These are phyloP conservation scores for Raffaelea ambrosiae DNA, from an alignment of 2,329 filamentous ascomycete species.

Conservation along the genomic window DNA sequence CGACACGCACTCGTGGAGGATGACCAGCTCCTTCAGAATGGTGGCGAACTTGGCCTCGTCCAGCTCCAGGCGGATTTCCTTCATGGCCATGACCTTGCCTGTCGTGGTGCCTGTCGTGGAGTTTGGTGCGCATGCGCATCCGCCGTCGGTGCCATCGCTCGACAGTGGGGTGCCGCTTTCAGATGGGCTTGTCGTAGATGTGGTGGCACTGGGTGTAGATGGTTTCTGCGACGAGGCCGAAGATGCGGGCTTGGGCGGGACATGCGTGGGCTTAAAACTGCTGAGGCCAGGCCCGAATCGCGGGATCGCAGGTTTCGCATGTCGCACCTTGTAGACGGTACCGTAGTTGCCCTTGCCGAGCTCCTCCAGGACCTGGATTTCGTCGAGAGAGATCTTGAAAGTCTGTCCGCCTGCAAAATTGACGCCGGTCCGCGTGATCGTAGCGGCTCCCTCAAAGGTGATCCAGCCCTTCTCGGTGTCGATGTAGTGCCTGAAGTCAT, in stretches of 20 bases:
- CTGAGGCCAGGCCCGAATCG: slow-evolving; percentile 52
- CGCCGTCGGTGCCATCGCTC: no score
- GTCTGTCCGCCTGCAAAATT: slow-evolving; percentile 84
- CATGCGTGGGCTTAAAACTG: slow-evolving; percentile 28
- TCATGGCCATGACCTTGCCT: slow-evolving; percentile 95
- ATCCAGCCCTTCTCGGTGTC: slow-evolving; percentile 87
- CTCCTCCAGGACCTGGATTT: slow-evolving; percentile 88
- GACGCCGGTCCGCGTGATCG: slow-evolving; percentile 81
- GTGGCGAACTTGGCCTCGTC: slow-evolving; percentile 95
- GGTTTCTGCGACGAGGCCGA: slow-evolving; percentile 6
- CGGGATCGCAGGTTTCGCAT: slow-evolving; percentile 57
- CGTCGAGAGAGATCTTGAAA: slow-evolving; percentile 91
- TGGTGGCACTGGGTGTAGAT: slow-evolving; percentile 20
- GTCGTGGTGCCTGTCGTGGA: slow-evolving; percentile 34
- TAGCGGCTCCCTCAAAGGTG: slow-evolving; percentile 86
- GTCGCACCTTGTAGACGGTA: slow-evolving; percentile 92
- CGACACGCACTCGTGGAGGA: slow-evolving; percentile 87
- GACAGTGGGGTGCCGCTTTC: no score
- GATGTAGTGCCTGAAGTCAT: slow-evolving; percentile 67
- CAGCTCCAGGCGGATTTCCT: slow-evolving; percentile 90
- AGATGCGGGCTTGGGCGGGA: background rate
- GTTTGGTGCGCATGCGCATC: no score
- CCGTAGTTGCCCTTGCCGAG: slow-evolving; percentile 97
- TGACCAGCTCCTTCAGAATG: slow-evolving; percentile 95
- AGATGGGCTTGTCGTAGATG: no score